Conservation (phyloP, 140 eudicot genomes). For the Bidens hawaiensis region DNA sequence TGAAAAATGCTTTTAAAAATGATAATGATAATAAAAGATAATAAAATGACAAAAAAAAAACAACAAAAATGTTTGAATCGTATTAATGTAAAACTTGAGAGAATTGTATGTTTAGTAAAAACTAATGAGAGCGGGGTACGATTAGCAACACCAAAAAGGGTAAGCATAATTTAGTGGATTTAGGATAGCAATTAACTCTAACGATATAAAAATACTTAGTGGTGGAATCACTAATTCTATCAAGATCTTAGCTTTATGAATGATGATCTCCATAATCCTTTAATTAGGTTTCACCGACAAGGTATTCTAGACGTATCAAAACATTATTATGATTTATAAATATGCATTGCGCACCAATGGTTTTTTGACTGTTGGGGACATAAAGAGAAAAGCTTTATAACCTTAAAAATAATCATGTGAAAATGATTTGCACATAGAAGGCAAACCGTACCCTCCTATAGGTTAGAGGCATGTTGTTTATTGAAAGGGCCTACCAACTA, state of each 20-base stretch:
- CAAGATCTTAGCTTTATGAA: slow-evolving; percentile 21
- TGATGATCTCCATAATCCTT: slow-evolving; percentile 27
- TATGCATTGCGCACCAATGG: slow-evolving; percentile 3
- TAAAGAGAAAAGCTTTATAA: slow-evolving; percentile 8
- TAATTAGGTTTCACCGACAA: slow-evolving; percentile 32
- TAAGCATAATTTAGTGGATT: slow-evolving; percentile 8
- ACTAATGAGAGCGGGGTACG: too few species aligned
- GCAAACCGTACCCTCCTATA: slow-evolving; percentile 18
- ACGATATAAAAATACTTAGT: slow-evolving; percentile 22
- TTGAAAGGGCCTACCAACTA: neutral
- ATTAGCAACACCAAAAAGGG: too few species aligned
- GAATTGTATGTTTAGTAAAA: too few species aligned
- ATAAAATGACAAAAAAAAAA: too few species aligned
- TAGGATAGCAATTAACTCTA: slow-evolving; percentile 19
- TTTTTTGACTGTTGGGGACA: neutral
- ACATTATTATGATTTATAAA: neutral
- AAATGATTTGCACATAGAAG: slow-evolving; percentile 13
- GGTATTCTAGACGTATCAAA: neutral
- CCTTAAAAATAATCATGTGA: slow-evolving; percentile 14
- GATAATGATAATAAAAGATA: too few species aligned
- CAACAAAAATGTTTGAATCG: too few species aligned
- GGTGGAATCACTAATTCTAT: slow-evolving; percentile 25
- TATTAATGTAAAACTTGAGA: too few species aligned
- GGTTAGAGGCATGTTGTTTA: slow-evolving; percentile 9
- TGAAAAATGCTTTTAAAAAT: too few species aligned